Base-by-base conservation (phyloP, 352 stramenopile genomes). In the Ophiocytium majus region DNA sequence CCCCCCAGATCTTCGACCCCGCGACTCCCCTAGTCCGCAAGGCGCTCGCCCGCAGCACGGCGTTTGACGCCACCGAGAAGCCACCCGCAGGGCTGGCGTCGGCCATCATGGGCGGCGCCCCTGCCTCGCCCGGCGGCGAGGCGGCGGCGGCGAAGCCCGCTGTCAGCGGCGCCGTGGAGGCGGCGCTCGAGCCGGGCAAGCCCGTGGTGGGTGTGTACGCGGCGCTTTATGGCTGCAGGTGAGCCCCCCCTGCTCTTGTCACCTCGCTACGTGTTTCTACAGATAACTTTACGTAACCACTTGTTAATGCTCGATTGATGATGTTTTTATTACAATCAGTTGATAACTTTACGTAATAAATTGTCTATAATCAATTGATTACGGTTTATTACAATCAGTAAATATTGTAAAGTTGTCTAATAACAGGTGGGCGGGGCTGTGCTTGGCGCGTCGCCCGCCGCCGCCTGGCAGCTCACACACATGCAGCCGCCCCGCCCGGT, bases 31-130 rank as follows among this genome's bases (percentile, higher is more conserved):
- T 88, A 9, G 28, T 86, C 23, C 79, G 80, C 49, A 79, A 78
- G 31, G 35, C 81, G 37, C 19, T 85, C 28, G 34, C 28, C 0
- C 84, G 83, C 63, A 43, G 9, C 63, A 88, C 82, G 10, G 81
- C 84, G 14, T 88, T 86, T 76, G 84, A 82, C 43, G 36, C 84
- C 10, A 86, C 82, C 14, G 84, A 88, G 71, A 63, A 86, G 57
- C 84, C 82, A 17, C 33, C 64, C 28, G 64, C 64, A 10, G 64
- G 64, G 5, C 28, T 76, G 5, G 64, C 33, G 71, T 83, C 75
- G 17, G 76, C 75, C 9, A 79, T 33, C 1, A 9, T 31, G 34
- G 28, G 9, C 36, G 80, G 33, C 5, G 79, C 57, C 1, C 1
- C 33, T 10, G 5, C 32, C 5, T 81, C 31, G 35, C 32, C 50